Conservation (phyloP, 805 yeast species). For the Saturnispora besseyi region DNA sequence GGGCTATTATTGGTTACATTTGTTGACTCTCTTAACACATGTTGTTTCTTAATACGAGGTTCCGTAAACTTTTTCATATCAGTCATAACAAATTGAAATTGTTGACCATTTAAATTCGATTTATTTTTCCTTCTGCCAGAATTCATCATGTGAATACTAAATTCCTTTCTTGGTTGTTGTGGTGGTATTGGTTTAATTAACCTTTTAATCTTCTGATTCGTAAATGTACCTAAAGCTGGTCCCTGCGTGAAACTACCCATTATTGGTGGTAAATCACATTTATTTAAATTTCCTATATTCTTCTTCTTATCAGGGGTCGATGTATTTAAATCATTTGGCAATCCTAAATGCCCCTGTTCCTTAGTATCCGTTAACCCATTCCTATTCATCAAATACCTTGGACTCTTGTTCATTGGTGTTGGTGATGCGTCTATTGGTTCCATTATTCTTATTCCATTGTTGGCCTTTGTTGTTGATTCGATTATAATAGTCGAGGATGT, state of each 20-base stretch:
- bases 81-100: constrained; percentile 15
- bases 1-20: constrained; percentile 7
- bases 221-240: constrained; percentile 4
- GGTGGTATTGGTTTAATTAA: neutral
- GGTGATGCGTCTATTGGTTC: constrained; percentile 21
- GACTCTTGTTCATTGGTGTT: constrained; percentile 25
- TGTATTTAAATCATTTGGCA: neutral
- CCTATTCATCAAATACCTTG: neutral
- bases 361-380: neutral
- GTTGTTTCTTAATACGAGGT: neutral
- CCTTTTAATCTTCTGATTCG: neutral
- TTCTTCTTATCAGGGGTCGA: constrained; percentile 3
- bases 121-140: neutral
- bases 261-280: neutral
- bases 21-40: constrained; percentile 11
- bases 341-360: neutral
- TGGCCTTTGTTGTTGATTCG: constrained; percentile 18
- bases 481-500: constrained; percentile 29
- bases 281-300: neutral
- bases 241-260: constrained; percentile 4
- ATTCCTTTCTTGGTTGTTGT: neutral
- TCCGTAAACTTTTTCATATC: constrained; percentile 11
- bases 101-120: neutral
- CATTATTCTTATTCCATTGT: neutral
- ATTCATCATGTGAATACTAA: neutral